phyloP scores from a whole-genome alignment of 306 rosid species.

The Cicer bijugum region DNA sequence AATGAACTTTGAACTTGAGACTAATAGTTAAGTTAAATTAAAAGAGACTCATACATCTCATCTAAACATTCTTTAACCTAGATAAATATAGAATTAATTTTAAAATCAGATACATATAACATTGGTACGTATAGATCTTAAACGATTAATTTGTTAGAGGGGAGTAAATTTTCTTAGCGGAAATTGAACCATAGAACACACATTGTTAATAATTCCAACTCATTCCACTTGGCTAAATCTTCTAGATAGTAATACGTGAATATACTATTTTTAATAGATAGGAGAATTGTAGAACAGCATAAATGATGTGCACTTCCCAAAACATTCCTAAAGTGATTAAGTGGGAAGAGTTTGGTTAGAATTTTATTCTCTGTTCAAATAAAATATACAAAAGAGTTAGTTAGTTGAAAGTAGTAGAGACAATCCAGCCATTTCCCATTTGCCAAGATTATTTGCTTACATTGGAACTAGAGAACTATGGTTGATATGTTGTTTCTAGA shows the following conservation, averaged over 20 bases:
- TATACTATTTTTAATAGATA: background rate
- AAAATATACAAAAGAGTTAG: background rate
- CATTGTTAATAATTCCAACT: no score
- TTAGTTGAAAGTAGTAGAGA: background rate
- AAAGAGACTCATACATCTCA: no score
- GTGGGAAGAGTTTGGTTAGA: conserved; percentile 23
- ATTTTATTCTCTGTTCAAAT: background rate
- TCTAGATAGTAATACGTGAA: background rate
- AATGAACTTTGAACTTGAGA: no score
- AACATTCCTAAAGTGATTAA: background rate
- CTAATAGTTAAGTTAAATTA: no score
- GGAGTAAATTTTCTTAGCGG: no score
- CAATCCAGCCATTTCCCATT: background rate
- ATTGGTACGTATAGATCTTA: no score
- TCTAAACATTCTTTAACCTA: no score
- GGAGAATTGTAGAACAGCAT: background rate
- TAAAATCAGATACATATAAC: no score
- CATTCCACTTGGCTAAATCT: no score
- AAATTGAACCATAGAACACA: no score
- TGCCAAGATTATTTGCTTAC: conserved; percentile 13
- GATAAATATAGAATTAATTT: no score
- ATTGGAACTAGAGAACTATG: background rate
- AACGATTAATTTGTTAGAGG: no score
- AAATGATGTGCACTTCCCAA: background rate
- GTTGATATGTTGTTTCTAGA: conserved; percentile 5